phyloP scores from a whole-genome alignment of 2,329 filamentous ascomycete genomes.

The Alternaria postmessia region DNA sequence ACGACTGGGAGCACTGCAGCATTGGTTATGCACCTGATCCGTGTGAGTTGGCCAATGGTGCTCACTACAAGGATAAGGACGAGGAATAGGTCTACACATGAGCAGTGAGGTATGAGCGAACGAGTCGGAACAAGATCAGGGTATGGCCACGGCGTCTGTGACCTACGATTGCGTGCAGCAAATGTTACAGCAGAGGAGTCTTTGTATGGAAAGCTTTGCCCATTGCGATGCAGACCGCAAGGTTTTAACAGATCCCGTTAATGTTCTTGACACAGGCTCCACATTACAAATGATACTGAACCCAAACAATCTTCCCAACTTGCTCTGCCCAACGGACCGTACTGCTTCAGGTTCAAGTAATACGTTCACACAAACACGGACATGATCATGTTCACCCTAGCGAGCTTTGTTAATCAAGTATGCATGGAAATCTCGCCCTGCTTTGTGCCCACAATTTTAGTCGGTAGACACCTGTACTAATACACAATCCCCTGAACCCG shows the following conservation, averaged over 20 bases:
- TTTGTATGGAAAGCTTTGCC: too few species aligned
- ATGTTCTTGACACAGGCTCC: background rate
- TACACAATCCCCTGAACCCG: background rate
- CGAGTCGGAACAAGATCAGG: background rate
- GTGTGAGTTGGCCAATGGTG: conserved; percentile 40
- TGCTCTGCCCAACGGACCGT: background rate
- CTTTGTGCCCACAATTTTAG: background rate
- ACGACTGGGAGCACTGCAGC: conserved; percentile 58
- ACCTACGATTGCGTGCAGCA: background rate
- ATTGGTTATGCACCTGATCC: conserved; percentile 56
- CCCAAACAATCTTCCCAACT: background rate
- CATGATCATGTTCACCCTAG: background rate
- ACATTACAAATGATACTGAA: background rate
- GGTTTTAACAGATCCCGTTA: too few species aligned
- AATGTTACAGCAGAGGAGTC: background rate
- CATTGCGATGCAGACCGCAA: too few species aligned
- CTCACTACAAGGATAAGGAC: conserved; percentile 38
- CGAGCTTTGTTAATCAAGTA: background rate
- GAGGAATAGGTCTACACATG: conserved; percentile 8
- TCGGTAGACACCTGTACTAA: conserved; percentile 4
- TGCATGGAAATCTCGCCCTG: background rate
- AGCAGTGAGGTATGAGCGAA: background rate
- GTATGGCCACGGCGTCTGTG: background rate
- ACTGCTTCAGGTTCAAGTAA: background rate
- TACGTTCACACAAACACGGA: background rate